Evolutionary conservation across 257 asterid genomes (phyloP).

Genomic region (Parsonsia alboflavescens): DNA sequence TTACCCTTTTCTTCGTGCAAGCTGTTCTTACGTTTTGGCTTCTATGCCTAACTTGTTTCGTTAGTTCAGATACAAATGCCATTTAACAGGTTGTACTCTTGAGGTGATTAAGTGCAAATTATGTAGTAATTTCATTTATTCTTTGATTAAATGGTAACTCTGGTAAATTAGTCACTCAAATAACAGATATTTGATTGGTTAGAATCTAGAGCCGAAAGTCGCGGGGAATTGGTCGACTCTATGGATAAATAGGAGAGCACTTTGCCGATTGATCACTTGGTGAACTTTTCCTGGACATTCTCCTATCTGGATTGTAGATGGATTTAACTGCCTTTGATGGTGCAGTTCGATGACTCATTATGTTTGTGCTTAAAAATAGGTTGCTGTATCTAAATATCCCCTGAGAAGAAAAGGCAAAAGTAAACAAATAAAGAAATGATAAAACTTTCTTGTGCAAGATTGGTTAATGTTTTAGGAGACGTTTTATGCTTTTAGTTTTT

Average conservation of each 20-base stretch:
- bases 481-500: background rate
- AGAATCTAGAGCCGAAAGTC: background rate
- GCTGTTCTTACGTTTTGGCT: conserved; percentile 10
- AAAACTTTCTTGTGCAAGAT: background rate
- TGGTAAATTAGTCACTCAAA: background rate
- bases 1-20: background rate
- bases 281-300: background rate
- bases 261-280: background rate
- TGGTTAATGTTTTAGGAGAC: background rate
- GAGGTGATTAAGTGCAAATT: background rate
- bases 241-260: background rate
- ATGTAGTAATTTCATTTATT: background rate
- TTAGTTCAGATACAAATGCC: background rate
- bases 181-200: background rate
- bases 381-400: background rate
- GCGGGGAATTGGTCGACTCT: background rate
- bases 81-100: background rate
- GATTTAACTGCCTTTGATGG: background rate
- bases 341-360: background rate
- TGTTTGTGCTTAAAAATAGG: background rate
- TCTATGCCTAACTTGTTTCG: background rate
- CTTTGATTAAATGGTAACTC: background rate
- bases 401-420: background rate
- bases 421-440: background rate
- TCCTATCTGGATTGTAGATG: background rate